Evolutionary conservation across 1,139 yeast genomes (phyloP), one percentile per base, ranked within the genome.

Genomic region (Diutina rugosa): DNA sequence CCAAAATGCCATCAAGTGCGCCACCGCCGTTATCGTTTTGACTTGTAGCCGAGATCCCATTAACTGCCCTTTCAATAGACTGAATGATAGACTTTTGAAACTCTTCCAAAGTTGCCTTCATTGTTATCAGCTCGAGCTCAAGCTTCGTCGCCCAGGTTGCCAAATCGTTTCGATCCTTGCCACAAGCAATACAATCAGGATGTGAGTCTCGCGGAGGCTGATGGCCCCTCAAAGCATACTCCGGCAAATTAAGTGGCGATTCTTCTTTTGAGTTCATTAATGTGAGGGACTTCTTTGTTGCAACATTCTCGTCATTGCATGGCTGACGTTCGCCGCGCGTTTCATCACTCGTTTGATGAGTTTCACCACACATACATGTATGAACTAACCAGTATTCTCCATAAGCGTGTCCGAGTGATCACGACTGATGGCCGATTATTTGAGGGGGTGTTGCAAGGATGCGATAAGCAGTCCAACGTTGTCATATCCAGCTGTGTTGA

Each of bases 401-500:
- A 32, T 9, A 30, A 49, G 21, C 14, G 16, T 28, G 53, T 49
- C 14, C 18, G 54, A 47, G 80, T 90, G 12, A 76, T 91, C 56
- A 86, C 96, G n/a, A 81, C 95, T 2, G 96, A 89, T 65, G 97
- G 95, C 21, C 73, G 90, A 57, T 72, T 82, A 59, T 81, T 84
- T 57, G 77, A 81, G 66, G 98, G 97, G 1, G 75, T 70, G 32
- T 77, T 91, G 48, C 85, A 84, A 65, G 96, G 97, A 26, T 90
- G 78, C 64, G 98, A 91, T 67, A 85, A 86, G 63, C 76, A 86
- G 55, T 86, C 95, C 32, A 91, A 91, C 65, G 65, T 91, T 26
- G 76, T 90, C 49, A 72, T 91, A 51, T 70, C 84, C 8, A 70
- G 77, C 44, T 77, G 93, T n/a, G 68, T 77, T 45, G 93, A 87